Evolutionary conservation across 768 basidiomycete genomes (phyloP).

Genomic region (Favolaschia claudopus): DNA sequence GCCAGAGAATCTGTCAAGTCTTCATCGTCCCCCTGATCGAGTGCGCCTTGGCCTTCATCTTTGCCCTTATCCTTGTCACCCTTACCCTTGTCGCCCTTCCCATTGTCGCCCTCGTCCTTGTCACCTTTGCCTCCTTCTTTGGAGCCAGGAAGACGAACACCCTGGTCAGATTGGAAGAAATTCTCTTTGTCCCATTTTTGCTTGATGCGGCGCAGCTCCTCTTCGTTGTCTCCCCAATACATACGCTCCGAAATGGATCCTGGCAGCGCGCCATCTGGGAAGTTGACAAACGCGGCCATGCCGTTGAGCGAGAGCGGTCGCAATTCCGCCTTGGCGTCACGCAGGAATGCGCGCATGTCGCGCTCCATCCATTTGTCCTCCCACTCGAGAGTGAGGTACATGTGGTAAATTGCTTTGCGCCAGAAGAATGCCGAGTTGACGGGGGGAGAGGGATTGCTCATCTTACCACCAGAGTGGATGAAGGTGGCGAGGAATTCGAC

Average conservation of each 20-base stretch:
- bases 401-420: conserved; percentile 23
- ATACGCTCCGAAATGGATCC: neutral
- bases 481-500: conserved; percentile 25
- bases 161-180: conserved; percentile 23
- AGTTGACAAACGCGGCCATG: conserved; percentile 22
- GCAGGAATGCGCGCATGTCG: conserved; percentile 24
- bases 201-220: conserved; percentile 25
- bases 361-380: conserved; percentile 27
- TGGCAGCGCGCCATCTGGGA: conserved; percentile 20
- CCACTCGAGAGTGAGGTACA: conserved; percentile 27
- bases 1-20: conserved; percentile 14
- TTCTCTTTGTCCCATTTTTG: conserved; percentile 22
- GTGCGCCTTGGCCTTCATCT: neutral
- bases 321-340: conserved; percentile 7
- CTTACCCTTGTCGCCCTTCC: neutral
- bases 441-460: conserved; percentile 8
- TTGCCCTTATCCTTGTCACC: neutral
- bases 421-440: conserved; percentile 21
- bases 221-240: conserved; percentile 21
- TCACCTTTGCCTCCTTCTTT: neutral
- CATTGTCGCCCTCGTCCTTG: neutral
- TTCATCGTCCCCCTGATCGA: no score
- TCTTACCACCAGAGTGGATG: conserved; percentile 23
- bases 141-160: conserved; percentile 10
- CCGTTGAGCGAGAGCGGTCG: conserved; percentile 22